These are phyloP conservation scores for Royoungia palumana DNA, from an alignment of 768 basidiomycete species.

Conservation along the genomic window DNA sequence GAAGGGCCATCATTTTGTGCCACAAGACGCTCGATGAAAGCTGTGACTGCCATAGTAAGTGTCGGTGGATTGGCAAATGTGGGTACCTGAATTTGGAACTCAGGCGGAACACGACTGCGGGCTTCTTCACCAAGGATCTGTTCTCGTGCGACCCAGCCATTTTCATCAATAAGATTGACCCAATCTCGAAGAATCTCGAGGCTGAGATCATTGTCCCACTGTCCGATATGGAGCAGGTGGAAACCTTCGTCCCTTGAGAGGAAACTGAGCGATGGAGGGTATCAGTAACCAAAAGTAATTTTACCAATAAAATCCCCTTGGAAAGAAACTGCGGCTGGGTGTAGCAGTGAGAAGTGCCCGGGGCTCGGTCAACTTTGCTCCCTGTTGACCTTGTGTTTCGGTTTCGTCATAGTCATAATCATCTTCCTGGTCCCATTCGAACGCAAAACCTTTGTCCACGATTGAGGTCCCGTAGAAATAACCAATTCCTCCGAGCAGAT, in stretches of 20 bases:
- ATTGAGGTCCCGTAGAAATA: slow-evolving; percentile 93
- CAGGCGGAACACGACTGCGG: slow-evolving; percentile 85
- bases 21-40: slow-evolving; percentile 77
- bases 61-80: slow-evolving; percentile 95
- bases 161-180: slow-evolving; percentile 86
- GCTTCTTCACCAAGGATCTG: slow-evolving; percentile 97
- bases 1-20: slow-evolving; percentile 44
- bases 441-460: slow-evolving; percentile 78
- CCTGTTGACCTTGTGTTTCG: slow-evolving; percentile 37
- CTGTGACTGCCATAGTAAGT: slow-evolving; percentile 88
- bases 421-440: slow-evolving; percentile 85
- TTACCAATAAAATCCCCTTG: slow-evolving; percentile 95
- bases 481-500: slow-evolving; percentile 88
- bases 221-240: slow-evolving; percentile 86
- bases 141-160: slow-evolving; percentile 95
- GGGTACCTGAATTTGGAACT: slow-evolving; percentile 93
- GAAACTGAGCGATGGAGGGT: slow-evolving; percentile 1
- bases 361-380: slow-evolving; percentile 70
- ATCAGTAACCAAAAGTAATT: not conserved
- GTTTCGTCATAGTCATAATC: slow-evolving; percentile 40
- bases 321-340: slow-evolving; percentile 95
- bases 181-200: slow-evolving; percentile 88
- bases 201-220: slow-evolving; percentile 90
- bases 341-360: slow-evolving; percentile 84
- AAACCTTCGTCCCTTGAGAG: slow-evolving; percentile 92